These are phyloP conservation scores for Porpolomopsis calyptriformis DNA, from an alignment of 768 basidiomycete genomes.

Conservation along the genomic window DNA sequence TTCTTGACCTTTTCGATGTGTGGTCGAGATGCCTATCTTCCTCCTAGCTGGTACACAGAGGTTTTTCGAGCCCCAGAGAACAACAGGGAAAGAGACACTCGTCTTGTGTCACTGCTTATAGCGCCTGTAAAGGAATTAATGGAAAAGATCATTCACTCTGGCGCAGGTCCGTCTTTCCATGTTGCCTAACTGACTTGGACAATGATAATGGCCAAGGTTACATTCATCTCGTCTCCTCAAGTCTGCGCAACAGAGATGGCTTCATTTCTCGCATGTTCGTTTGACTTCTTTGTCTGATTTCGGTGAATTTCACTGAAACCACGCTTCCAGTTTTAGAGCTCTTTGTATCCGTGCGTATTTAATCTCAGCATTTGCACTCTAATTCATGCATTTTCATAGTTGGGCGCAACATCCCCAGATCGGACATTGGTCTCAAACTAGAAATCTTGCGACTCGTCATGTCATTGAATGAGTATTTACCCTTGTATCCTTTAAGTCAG, in stretches of 20 bases:
- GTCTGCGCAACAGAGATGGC: no score
- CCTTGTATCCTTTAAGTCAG: no score
- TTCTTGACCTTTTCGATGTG: background rate
- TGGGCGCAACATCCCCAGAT: background rate
- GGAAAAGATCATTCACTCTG: background rate
- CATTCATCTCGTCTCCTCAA: background rate
- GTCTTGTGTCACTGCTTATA: background rate
- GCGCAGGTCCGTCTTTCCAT: background rate
- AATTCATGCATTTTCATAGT: background rate
- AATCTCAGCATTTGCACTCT: background rate
- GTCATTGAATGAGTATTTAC: no score
- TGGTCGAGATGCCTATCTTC: background rate
- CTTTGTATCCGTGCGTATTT: background rate
- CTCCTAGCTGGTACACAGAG: background rate
- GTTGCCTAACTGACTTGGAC: background rate
- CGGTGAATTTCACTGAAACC: background rate
- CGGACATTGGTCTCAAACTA: background rate
- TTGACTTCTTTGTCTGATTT: background rate
- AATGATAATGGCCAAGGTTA: background rate
- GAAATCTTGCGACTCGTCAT: no score
- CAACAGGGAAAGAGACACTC: background rate
- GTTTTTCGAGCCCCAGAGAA: background rate
- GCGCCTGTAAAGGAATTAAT: background rate
- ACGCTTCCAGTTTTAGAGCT: background rate
- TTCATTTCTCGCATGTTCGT: background rate